Evolutionary conservation across 139 green algal species (phyloP).

Genomic region (Chlamydomonas eustigma): DNA sequence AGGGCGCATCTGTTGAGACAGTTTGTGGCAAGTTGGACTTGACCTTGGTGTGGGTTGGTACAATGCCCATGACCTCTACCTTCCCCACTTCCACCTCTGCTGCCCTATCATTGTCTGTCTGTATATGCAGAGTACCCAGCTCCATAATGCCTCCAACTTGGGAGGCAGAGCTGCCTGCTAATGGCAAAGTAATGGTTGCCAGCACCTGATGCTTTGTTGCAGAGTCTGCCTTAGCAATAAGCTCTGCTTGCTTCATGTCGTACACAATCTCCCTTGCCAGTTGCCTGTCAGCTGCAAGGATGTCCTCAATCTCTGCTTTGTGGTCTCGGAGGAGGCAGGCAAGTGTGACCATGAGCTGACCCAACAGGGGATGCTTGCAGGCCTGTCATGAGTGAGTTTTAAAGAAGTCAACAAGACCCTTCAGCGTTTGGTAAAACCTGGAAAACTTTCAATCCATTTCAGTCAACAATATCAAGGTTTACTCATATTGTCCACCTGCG

Average conservation of each 20-base stretch:
- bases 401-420: background rate
- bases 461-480: background rate
- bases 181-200: background rate
- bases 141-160: background rate
- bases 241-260: conserved; percentile 72
- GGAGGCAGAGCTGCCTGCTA: background rate
- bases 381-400: no score
- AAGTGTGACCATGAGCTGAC: conserved; percentile 60
- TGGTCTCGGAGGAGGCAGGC: conserved; percentile 72
- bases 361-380: conserved; percentile 61
- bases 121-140: background rate
- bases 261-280: conserved; percentile 82
- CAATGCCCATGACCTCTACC: no score
- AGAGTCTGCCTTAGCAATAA: conserved; percentile 19
- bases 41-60: background rate
- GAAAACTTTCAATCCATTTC: no score
- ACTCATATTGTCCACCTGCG: background rate
- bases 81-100: background rate
- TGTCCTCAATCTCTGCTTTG: conserved; percentile 82
- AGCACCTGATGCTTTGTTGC: no score
- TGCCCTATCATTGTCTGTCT: background rate
- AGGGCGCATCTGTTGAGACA: background rate
- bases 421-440: background rate
- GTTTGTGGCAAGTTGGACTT: background rate
- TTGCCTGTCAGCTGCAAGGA: conserved; percentile 76